These are phyloP conservation scores for Cutaneotrichosporon spelunceum DNA, from an alignment of 1,284 basidiomycete genomes.

Conservation along the genomic window DNA sequence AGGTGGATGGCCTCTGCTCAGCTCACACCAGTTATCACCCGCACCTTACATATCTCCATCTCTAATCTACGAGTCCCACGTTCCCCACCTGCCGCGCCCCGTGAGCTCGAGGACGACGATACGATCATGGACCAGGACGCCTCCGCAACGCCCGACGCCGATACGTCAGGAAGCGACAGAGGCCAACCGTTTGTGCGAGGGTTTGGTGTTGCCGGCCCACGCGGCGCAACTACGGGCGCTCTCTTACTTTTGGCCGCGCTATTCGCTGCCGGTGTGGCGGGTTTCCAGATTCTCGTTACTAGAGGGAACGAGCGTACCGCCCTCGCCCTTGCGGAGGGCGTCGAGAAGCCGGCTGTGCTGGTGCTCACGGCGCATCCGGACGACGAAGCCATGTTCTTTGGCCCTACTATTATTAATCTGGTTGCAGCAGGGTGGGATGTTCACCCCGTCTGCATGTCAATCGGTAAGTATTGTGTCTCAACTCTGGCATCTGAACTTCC, in stretches of 20 bases:
- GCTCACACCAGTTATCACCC: slow-evolving; percentile 31
- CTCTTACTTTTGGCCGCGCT: slow-evolving; percentile 7
- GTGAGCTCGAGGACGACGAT: slow-evolving; percentile 11
- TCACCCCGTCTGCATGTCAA: slow-evolving; percentile 54
- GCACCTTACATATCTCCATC: slow-evolving; percentile 41
- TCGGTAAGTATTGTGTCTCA: slow-evolving; percentile 5
- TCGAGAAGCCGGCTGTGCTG: slow-evolving; percentile 36
- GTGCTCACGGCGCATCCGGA: slow-evolving; percentile 53
- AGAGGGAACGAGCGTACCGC: slow-evolving; percentile 8
- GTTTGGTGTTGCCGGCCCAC: background rate
- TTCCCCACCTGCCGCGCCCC: slow-evolving; percentile 24
- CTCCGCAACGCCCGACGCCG: background rate
- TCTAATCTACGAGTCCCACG: slow-evolving; percentile 36
- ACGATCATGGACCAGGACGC: background rate
- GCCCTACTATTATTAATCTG: slow-evolving; percentile 48
- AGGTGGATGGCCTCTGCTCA: background rate
- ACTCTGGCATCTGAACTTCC: background rate
- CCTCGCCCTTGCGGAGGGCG: background rate
- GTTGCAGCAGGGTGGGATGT: slow-evolving; percentile 40
- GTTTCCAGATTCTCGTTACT: slow-evolving; percentile 12
- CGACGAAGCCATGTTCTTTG: slow-evolving; percentile 79
- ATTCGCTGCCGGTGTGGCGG: slow-evolving; percentile 4
- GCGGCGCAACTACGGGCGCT: background rate
- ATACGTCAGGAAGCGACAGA: background rate
- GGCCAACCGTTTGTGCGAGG: slow-evolving; percentile 3